Conservation (phyloP, 352 stramenopile genomes). For the Halophytophthora batemanensis region DNA sequence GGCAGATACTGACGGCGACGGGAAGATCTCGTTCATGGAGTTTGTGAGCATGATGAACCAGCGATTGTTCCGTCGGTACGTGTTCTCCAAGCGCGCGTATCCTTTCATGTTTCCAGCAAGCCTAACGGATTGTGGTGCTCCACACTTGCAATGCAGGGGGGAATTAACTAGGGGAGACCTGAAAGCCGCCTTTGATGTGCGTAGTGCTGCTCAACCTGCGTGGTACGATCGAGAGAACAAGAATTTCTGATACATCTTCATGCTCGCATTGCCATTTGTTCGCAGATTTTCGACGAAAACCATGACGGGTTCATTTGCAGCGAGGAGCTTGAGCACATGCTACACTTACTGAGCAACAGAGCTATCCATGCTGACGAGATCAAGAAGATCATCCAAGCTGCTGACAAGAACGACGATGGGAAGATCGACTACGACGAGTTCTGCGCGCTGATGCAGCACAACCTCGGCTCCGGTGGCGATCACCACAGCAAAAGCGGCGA, state of each 20-base stretch:
- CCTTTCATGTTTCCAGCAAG: slow-evolving; percentile 1
- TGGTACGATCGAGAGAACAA: no score
- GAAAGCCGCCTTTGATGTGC: slow-evolving; percentile 57
- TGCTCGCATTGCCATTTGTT: not conserved
- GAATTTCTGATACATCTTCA: no score
- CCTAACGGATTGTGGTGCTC: not conserved
- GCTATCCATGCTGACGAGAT: slow-evolving; percentile 42
- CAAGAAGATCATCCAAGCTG: slow-evolving; percentile 57
- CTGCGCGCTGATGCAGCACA: slow-evolving; percentile 52
- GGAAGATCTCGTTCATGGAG: slow-evolving; percentile 76
- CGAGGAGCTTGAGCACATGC: slow-evolving; percentile 58
- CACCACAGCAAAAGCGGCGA: no score
- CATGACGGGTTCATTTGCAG: slow-evolving; percentile 69
- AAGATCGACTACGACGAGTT: slow-evolving; percentile 90
- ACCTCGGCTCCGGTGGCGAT: no score
- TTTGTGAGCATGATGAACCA: slow-evolving; percentile 81
- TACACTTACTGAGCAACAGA: slow-evolving; percentile 57
- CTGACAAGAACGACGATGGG: slow-evolving; percentile 82
- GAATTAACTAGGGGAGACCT: slow-evolving; percentile 54
- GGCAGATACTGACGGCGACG: slow-evolving; percentile 62
- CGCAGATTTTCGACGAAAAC: slow-evolving; percentile 67
- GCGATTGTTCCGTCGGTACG: slow-evolving; percentile 55
- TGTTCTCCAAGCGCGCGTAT: no score
- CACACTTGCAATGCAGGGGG: slow-evolving; percentile 29
- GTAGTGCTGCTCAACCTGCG: slow-evolving; percentile 10